Evolutionary conservation across 2,329 filamentous ascomycete genomes (phyloP), one percentile per base, ranked within the genome.

Genomic region (Pezicula rhizophila): DNA sequence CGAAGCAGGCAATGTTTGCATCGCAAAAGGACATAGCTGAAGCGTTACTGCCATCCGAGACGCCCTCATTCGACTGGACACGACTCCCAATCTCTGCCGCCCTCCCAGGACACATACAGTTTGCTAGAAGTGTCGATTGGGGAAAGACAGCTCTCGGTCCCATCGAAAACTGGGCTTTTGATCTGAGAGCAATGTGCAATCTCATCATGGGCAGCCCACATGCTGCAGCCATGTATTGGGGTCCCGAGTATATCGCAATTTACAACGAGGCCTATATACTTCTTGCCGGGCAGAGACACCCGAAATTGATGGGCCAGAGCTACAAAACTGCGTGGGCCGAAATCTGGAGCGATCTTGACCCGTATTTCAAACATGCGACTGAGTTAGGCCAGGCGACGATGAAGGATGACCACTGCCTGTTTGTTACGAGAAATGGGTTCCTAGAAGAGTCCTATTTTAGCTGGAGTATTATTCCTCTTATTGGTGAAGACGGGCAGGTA

Each of bases 401-500:
- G 85, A 92, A 90, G 64, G 83, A 91, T 55, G 88, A 93, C 58
- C 86, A 92, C 54, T 81, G 80, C 49, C 71, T 92, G 1, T 89
- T 90, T 59, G 76, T 93, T 28, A 73, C 77, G 42, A 79, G 88
- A 7, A 79, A 80, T 53, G 79, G 82, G 1, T 89, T 79, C 52
- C 67, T 89, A 1, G 87, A 95, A 65, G 88, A 93, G 62, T 82
- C 85, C 0, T 92, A 87, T 62, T 92, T 92, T 63, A 87, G 84
- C 11, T 92, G 87, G 87, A 87, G 82, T 1, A 82, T 92, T 38
- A 84, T 92, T 23, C 88, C 88, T 0, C 74, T 92, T 53, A 78
- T 92, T 1, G 87, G 87, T 3, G 74, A 77, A 35, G 84, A 90
- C 51, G 88, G 88, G 2, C 79, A 79, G 11, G 85, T 91, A 7